Evolutionary conservation across 208 protist species (phyloP), one percentile per base, ranked within the genome.

Genomic region (Acanthamoeba culbertsoni): DNA sequence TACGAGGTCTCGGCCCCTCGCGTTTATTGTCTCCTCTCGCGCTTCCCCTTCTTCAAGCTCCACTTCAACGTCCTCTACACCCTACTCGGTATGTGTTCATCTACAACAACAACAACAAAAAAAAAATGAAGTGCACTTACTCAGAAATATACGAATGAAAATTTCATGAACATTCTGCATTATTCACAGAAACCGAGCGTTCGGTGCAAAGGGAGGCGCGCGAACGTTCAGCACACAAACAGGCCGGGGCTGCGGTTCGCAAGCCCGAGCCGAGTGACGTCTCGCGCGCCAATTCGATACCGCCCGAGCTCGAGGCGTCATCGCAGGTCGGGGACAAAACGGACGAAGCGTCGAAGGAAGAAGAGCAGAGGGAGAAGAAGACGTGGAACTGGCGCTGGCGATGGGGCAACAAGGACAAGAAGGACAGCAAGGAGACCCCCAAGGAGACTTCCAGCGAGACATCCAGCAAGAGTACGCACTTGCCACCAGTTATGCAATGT

Each of bases 21-120:
- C 6, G 42, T 51, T n/a, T 55, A 51, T n/a, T 51, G 71, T n/a
- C 42, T 82, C 35, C 71, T 82, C 28, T 82, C 71, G 33, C 71
- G 71, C 35, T 82, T 82, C 42, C 71, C 71, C 71, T 82, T 82
- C 71, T 82, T 82, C 71, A 82, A 82, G 40, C 40, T 82, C 35
- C 71, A 82, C 42, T 82, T 82, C n/a, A 7, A 42, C 40, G 71
- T 82, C 35, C 42, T 82, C 23, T 82, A 82, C 40, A 51, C 40
- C 23, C 33, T 82, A 8, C 42, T 82, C 20, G 71, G 71, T 82
- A 82, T 55, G 48, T n/a, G n/a, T n/a, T n/a, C n/a, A n/a, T n/a
- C n/a, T n/a, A n/a, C n/a, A n/a, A n/a, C n/a, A n/a, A n/a, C n/a
- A n/a, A n/a, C n/a, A n/a, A n/a, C n/a, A n/a, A n/a, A n/a, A n/a